phyloP scores from a whole-genome alignment of 2,329 filamentous ascomycete species.

The Fusarium bulbicola region DNA sequence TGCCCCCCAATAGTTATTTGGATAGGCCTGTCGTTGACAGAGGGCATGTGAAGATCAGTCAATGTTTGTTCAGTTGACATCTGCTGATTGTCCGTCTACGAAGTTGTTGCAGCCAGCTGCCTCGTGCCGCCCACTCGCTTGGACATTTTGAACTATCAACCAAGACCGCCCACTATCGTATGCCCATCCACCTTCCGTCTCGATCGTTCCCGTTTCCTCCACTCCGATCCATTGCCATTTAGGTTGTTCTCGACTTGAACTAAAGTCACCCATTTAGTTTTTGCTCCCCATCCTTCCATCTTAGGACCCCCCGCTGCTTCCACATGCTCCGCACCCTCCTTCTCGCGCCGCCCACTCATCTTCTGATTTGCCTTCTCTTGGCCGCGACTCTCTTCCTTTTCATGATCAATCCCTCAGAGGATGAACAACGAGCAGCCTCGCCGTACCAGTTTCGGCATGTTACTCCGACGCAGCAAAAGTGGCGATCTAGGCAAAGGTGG shows the following conservation, averaged over 20 bases:
- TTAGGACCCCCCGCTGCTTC: slow-evolving; percentile 31
- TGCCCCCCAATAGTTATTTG: not conserved
- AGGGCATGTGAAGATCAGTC: slow-evolving; percentile 1
- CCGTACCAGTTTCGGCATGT: slow-evolving; percentile 62
- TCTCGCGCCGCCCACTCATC: slow-evolving; percentile 29
- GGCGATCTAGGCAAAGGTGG: slow-evolving; percentile 68
- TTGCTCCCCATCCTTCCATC: slow-evolving; percentile 20
- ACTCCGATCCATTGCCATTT: slow-evolving; percentile 16
- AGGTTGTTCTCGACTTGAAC: slow-evolving; percentile 26
- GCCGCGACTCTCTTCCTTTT: slow-evolving; percentile 38
- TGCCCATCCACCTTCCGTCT: slow-evolving; percentile 20
- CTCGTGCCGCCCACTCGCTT: slow-evolving; percentile 16
- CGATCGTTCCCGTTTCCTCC: slow-evolving; percentile 24
- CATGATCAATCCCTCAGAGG: slow-evolving; percentile 40
- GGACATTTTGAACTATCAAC: slow-evolving; percentile 9
- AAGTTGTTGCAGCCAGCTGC: slow-evolving; percentile 2
- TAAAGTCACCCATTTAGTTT: slow-evolving; percentile 16
- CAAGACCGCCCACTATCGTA: slow-evolving; percentile 17
- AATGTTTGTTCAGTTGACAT: not conserved
- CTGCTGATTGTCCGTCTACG: not conserved
- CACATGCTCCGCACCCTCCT: slow-evolving; percentile 38
- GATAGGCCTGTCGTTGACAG: slow-evolving; percentile 11
- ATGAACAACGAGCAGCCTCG: slow-evolving; percentile 46
- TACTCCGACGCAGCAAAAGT: slow-evolving; percentile 75
- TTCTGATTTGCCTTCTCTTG: slow-evolving; percentile 18